Conservation (phyloP, 73 alveolate genomes). For the Paramecium octaurelia region DNA sequence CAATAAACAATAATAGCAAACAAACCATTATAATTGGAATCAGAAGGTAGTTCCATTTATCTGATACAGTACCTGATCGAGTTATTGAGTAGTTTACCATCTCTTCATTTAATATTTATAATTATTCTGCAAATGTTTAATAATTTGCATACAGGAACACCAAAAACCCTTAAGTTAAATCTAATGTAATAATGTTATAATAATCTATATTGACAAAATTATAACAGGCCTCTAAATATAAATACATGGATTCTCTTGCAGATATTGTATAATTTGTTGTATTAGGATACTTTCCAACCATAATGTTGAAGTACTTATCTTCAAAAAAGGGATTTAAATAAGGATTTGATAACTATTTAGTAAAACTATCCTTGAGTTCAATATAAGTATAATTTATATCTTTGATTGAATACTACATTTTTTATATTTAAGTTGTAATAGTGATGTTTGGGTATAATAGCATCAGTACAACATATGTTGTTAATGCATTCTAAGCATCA, state of each 20-base stretch:
- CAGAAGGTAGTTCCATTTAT: background rate
- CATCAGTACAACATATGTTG: background rate
- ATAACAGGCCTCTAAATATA: background rate
- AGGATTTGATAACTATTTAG: background rate
- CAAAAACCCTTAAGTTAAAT: background rate
- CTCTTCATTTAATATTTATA: background rate
- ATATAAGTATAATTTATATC: background rate
- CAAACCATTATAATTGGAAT: background rate
- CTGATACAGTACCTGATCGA: background rate
- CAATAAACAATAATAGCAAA: background rate
- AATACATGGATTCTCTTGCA: conserved; percentile 8
- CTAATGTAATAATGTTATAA: background rate
- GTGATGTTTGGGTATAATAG: background rate
- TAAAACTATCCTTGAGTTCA: background rate
- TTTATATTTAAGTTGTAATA: too few species aligned
- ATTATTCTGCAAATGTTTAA: background rate
- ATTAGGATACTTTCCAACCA: background rate
- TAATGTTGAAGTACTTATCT: background rate
- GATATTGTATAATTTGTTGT: background rate
- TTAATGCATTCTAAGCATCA: background rate
- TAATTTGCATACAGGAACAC: background rate
- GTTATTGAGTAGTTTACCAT: background rate
- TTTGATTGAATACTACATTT: background rate
- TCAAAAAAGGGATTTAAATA: conserved; percentile 20
- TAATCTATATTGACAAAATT: background rate